These are phyloP conservation scores for Ilex paraguariensis DNA, from an alignment of 305 asterid genomes.

Conservation along the genomic window DNA sequence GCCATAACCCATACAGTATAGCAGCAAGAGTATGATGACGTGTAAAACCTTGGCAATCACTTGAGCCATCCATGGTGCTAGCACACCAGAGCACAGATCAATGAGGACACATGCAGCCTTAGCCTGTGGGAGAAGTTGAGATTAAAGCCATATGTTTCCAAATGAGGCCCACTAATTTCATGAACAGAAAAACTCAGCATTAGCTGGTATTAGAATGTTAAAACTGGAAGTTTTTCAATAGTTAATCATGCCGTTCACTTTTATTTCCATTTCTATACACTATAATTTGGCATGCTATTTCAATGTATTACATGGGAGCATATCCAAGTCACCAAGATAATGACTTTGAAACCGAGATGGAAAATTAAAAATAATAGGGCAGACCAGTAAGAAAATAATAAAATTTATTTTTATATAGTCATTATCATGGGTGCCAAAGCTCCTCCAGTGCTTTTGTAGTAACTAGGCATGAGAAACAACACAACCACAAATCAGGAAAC, in stretches of 20 bases:
- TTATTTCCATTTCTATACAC: no score
- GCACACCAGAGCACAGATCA: conserved; percentile 87
- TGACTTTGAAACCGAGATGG: not conserved
- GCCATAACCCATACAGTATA: conserved; percentile 13
- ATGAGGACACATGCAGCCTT: conserved; percentile 92
- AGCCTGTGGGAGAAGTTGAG: conserved; percentile 48
- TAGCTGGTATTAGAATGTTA: conserved; percentile 1
- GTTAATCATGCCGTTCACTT: no score
- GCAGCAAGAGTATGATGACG: conserved; percentile 6
- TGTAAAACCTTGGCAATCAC: conserved; percentile 78
- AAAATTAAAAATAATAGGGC: not conserved
- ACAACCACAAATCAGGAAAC: no score
- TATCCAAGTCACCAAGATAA: no score
- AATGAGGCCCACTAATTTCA: conserved; percentile 16
- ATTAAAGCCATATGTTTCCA: conserved; percentile 12
- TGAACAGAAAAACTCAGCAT: conserved; percentile 17
- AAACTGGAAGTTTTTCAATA: no score
- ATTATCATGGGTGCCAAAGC: no score
- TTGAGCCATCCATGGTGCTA: conserved; percentile 96
- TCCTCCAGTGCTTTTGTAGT: no score
- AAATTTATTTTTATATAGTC: no score
- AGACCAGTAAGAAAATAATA: no score
- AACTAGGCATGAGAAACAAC: no score
- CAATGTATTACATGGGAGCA: no score
- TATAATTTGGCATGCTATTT: no score